Evolutionary conservation across 2,329 filamentous ascomycete genomes (phyloP).

Genomic region (Elsinoe necatrix): DNA sequence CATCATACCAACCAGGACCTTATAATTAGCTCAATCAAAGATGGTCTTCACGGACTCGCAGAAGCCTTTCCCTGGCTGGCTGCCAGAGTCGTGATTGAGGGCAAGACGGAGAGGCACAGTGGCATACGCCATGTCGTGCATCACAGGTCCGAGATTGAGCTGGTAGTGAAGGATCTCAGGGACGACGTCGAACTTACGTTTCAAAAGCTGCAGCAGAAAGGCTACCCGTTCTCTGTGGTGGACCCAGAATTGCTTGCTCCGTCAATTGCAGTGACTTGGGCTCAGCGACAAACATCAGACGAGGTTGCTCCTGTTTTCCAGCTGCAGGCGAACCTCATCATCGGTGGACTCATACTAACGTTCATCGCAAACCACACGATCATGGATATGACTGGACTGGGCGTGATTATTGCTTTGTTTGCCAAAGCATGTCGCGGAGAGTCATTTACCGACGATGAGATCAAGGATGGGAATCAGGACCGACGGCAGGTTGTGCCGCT

Average conservation of each 20-base stretch:
- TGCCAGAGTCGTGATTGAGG: background rate
- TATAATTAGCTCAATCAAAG: background rate
- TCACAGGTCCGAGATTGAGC: background rate
- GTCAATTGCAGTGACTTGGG: background rate
- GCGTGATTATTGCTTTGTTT: conserved; percentile 15
- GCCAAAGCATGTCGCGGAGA: conserved; percentile 17
- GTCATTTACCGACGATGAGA: background rate
- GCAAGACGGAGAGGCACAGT: background rate
- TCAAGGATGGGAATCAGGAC: conserved; percentile 5
- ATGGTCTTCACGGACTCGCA: background rate
- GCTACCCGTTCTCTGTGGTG: background rate
- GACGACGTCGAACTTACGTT: background rate
- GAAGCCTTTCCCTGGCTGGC: conserved; percentile 1
- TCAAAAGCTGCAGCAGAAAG: background rate
- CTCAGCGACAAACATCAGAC: background rate
- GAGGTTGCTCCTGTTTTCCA: conserved; percentile 15
- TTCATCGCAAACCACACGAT: conserved; percentile 17
- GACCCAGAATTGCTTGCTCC: background rate
- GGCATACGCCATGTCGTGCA: background rate
- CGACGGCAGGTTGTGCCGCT: background rate
- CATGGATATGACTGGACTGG: conserved; percentile 19
- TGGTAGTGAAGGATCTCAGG: background rate
- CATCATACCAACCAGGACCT: background rate
- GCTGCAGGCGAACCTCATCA: conserved; percentile 17
- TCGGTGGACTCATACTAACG: conserved; percentile 18